Base-by-base conservation (phyloP, 139 green algal species). In the Haematococcus sp. region DNA sequence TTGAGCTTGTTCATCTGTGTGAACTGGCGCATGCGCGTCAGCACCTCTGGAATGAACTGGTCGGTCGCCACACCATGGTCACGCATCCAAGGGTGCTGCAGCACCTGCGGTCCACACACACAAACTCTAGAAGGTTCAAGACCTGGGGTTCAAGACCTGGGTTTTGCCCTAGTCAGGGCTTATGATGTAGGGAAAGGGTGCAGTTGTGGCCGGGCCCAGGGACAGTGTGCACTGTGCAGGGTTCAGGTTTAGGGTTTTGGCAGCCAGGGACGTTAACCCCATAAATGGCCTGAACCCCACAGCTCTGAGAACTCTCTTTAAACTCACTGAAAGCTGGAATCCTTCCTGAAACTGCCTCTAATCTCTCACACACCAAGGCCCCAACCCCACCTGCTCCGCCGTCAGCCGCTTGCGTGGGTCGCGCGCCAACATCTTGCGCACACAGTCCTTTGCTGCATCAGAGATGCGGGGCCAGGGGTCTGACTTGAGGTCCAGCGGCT, bases 1-100 rank as follows among this genome's bases (percentile, higher is more conserved):
- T 98, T 97, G 34, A 99, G 85, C 78, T 94, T 94, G 88, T 98
- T 97, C 89, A 97, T 95, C 63, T 70, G 76, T 0, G 68, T 84
- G 78, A 84, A 84, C 52, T 93, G 84, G 35, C 89, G 86, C 68
- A 99, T 89, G 65, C 93, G 88, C 40, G 70, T 88, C 16, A 97
- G 77, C 66, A 98, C 81, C 77, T 88, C 83, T 0, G 81, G 76
- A 40, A 87, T 78, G 30, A 91, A 81, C 22, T 68, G 32, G 74
- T 96, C 90, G 34, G 94, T 74, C 30, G 89, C 94, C 16, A 86
- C 83, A 43, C 91, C 92, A 60, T 94, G 87, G 76, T 96, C 90
- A 17, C 81, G 83, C 79, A 99, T 88, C 95, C 95, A 99, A n/a
- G 86, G 85, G 83, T 99, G 94, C 33, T 88, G 71, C 22, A 92